Evolutionary conservation across 2,329 filamentous ascomycete species (phyloP), one percentile per base, ranked within the genome.

Genomic region (Botrytis galanthina): DNA sequence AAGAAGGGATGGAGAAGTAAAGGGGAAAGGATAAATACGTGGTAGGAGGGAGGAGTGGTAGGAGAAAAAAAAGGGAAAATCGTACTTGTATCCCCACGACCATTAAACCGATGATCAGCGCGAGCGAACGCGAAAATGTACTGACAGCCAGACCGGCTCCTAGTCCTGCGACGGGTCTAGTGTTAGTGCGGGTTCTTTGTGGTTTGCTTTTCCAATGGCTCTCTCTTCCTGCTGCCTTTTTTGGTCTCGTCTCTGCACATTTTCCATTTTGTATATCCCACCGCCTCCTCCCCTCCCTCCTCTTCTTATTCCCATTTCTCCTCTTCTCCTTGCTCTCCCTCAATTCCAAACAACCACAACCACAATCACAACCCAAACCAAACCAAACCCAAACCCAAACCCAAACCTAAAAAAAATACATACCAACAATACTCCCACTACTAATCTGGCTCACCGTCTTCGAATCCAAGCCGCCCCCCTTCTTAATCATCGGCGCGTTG

Each of bases 101-200:
- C 16, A 90, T 82, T 20, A 93, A 79, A 0, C 92, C 92, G 32
- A 92, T 83, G 32, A 95, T 81, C 26, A 94, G 79, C 1, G 91
- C 90, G 66, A 95, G 83, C 1, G 91, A 89, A 79, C 89, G 89
- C 14, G 91, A 93, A 81, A 95, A 93, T 26, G 91, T 84, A 74
- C 90, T 89, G 39, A 94, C 86, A 0, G 91, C 83, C 46, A 95
- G 69, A 4, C 80, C 79, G 10, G 78, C 75, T 73, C 78, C 78
- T 44, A 80, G 44, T 32, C 78, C 79, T 78, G 69, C 61, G 9
- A 42, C 35, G 35, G 68, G 54, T 46, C 3, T 4, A 5, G 5
- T 20, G 39, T 70, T 46, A 70, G 68, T 16, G 26, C 18, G 4
- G 4, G n/a, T 44, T 44, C 18, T n/a, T 54, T 39, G 22, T 22